Base-by-base conservation (phyloP, 78 protist genomes). In the Dictyostelium capitatum region DNA sequence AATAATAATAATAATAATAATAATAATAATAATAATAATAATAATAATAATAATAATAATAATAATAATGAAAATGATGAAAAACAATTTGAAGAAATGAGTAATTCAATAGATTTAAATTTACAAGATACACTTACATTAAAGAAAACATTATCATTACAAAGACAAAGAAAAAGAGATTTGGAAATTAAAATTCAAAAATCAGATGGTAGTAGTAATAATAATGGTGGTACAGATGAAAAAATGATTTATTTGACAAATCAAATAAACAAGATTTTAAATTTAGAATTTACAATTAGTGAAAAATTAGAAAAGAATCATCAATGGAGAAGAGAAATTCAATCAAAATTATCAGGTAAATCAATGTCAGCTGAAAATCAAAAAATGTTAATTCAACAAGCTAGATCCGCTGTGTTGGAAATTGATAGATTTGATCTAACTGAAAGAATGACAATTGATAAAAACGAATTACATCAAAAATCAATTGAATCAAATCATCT, bases 271-370 rank as follows among this genome's bases (percentile, higher is more conserved):
- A 69, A 47, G 67, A 17, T 80, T 25, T 12, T n/a, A 56, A 30
- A 14, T 43, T 14, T 41, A 48, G 82, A 62, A 57, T 43, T 30
- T 6, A 83, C 53, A n/a, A 59, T 47, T 30, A 46, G 20, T 43
- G 59, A 83, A 23, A 69, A 70, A 69, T 9, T 83, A 11, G 74
- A 83, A 69, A 12, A 5, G 1, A 83, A 83, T 50, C 41, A 87
- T 77, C 56, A 77, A 54, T 87, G 93, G 93, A 74, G 93, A 78
- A 87, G 80, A 62, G 78, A 87, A 50, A 50, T 64, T 51, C 93
- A 87, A 65, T 51, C 57, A 20, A 84, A 87, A 19, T 51, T 77
- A 37, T 62, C 83, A 0, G 43, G 78, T 2, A 43, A 28, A 46
- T 17, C 12, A 30, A 53, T 77, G 12, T 84, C 78, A 6, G 67